Conservation (phyloP, 768 basidiomycete genomes). For the Hypsizygus marmoreus region DNA sequence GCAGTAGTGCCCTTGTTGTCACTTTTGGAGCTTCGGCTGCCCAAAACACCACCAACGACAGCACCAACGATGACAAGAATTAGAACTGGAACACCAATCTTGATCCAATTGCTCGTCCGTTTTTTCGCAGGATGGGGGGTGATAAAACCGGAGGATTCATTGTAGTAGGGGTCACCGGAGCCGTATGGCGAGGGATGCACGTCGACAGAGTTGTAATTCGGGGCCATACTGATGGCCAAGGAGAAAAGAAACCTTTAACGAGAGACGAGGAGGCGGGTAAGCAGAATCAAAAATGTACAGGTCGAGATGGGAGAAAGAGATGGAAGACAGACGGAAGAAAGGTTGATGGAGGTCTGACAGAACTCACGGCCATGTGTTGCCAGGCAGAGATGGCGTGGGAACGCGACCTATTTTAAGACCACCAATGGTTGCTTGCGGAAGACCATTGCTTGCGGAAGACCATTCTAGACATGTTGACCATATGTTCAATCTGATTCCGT, state of each 20-base stretch:
- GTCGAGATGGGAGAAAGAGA: constrained; percentile 5
- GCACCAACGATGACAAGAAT: constrained; percentile 66
- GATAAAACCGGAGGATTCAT: constrained; percentile 70
- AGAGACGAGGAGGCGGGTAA: constrained; percentile 20
- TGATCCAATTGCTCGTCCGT: constrained; percentile 69
- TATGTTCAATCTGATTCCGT: too few relatives aligned
- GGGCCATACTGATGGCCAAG: constrained; percentile 30
- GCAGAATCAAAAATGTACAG: constrained; percentile 24
- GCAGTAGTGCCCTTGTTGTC: constrained; percentile 40
- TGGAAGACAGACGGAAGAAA: too few relatives aligned
- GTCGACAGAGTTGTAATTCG: constrained; percentile 31
- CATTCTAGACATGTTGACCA: too few relatives aligned
- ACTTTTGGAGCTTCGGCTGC: constrained; percentile 52
- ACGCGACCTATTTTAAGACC: too few relatives aligned
- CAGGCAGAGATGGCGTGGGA: constrained; percentile 4
- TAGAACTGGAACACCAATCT: constrained; percentile 68
- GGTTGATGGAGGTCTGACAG: not conserved
- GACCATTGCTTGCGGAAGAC: too few relatives aligned
- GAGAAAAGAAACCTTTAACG: constrained; percentile 19
- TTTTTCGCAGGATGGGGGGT: constrained; percentile 54
- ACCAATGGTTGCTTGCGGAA: too few relatives aligned
- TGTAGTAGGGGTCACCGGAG: constrained; percentile 70
- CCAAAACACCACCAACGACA: constrained; percentile 80
- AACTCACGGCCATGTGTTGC: constrained; percentile 6
- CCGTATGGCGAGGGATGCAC: constrained; percentile 34